Percentiles rank a stretch among this genome's conserved stretches.
Conservation (phyloP, 768 basidiomycete species). For the Leccinum uliginosum region DNA sequence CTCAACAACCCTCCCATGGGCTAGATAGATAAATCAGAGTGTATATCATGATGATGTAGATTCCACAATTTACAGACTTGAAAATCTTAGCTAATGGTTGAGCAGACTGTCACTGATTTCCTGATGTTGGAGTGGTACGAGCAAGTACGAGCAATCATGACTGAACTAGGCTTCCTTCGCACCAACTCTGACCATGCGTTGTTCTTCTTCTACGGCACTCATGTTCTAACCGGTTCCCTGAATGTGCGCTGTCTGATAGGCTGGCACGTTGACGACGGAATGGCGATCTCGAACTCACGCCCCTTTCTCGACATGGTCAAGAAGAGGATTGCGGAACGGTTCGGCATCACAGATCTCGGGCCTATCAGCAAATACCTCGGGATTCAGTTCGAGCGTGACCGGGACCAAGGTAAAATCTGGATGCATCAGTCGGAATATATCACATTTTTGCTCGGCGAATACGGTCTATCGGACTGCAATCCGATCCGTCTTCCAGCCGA, state of each 20-base stretch:
- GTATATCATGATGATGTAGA: no score
- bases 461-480: background rate
- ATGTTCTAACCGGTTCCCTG: background rate
- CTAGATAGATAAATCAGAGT: no score
- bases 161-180: background rate
- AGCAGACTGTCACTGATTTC: no score
- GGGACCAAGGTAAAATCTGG: background rate
- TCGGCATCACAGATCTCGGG: background rate
- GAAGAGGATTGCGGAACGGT: background rate
- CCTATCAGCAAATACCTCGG: background rate
- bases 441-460: background rate
- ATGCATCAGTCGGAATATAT: background rate
- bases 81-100: no score
- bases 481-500: background rate
- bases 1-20: no score
- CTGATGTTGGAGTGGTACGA: background rate
- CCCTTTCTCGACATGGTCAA: background rate
- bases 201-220: background rate
- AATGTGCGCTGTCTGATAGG: background rate
- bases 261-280: background rate
- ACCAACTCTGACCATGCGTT: background rate
- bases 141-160: background rate
- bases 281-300: background rate
- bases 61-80: no score
- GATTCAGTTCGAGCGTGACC: background rate